Base-by-base conservation (phyloP, 371 early-diverging fungal species). In the Actinomucor elegans region DNA sequence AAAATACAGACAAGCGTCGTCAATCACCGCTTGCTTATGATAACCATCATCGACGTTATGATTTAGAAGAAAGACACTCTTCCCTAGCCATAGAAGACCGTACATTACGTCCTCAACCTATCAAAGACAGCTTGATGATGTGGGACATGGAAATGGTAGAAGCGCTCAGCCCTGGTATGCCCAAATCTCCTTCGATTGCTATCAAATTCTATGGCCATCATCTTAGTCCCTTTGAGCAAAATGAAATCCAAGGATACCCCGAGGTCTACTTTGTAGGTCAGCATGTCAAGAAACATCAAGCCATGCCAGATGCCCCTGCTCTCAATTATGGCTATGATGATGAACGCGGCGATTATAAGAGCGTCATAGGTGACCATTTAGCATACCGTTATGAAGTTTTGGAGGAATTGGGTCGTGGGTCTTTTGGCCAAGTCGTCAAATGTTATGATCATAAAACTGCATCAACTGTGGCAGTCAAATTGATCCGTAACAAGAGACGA, bases 391-490 rank as follows among this genome's bases (percentile, higher is more conserved):
- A 95, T 67, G 96, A 96, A 63, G 80, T 98, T 20, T 35, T 94
- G 32, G 89, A 88, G 12, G 71, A 89, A 31, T 71, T 99, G 3
- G 99, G 99, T 32, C 91, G 93, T 68, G 99, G 99, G 1, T 94
- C 96, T 3, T 99, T 98, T 79, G 99, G 99, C 9, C 97, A 98
- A 64, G 99, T 99, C 0, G 84, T 94, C 41, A 91, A 93, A 57
- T 95, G 94, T 49, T 84, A 82, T 28, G 96, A 97, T 69, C 95
- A 96, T 77, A 90, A 90, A 60, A 85, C 89, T 1, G 92, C 94
- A 21, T 77, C 76, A 24, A 78, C 85, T 31, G 92, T 94, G 6
- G 99, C 99, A 5, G 81, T 99, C 54, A 98, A 99, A 71, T 84
- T 99, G 27, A 97, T 99, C 42, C 83, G 96, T 36, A 96, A 95